Percentiles rank a stretch among this genome's conserved stretches.
These are phyloP conservation scores for Calocybe indica DNA, from an alignment of 768 basidiomycete genomes.

Conservation along the genomic window DNA sequence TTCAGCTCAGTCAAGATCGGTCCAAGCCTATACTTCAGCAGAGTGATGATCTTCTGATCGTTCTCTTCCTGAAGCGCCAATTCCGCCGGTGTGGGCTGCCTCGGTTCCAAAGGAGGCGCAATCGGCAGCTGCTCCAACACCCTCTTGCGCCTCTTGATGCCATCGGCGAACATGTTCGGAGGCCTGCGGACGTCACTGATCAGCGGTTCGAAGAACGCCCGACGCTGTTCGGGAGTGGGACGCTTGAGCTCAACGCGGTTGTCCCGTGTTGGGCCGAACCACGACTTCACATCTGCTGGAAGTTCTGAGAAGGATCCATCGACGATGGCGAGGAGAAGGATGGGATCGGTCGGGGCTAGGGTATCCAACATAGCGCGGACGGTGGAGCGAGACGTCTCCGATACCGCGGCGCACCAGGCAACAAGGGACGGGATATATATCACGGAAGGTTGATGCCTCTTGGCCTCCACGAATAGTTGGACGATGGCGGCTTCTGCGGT, in stretches of 20 bases:
- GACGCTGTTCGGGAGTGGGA: constrained; percentile 53
- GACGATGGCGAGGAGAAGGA: constrained; percentile 86
- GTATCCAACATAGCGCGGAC: constrained; percentile 90
- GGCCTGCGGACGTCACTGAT: constrained; percentile 65
- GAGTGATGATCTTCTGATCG: constrained; percentile 70
- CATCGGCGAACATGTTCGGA: constrained; percentile 88
- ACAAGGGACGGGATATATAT: constrained; percentile 89
- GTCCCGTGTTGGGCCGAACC: constrained; percentile 81
- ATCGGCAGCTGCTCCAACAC: constrained; percentile 81
- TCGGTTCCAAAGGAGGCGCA: constrained; percentile 86
- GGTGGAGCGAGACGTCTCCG: constrained; percentile 79
- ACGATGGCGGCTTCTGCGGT: constrained; percentile 90
- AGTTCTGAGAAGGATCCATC: constrained; percentile 69
- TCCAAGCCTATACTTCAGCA: constrained; percentile 87
- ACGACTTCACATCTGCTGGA: constrained; percentile 77
- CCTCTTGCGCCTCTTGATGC: constrained; percentile 75
- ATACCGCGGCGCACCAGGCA: constrained; percentile 80
- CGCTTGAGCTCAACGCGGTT: constrained; percentile 61
- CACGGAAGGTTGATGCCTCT: constrained; percentile 93
- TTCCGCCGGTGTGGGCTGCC: constrained; percentile 76
- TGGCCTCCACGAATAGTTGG: constrained; percentile 94
- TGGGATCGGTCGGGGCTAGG: constrained; percentile 85
- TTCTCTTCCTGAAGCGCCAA: constrained; percentile 76
- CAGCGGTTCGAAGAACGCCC: constrained; percentile 71
- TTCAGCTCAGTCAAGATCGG: constrained; percentile 86